Evolutionary conservation across 2,329 filamentous ascomycete genomes (phyloP).

Genomic region (Chalaropsis ovoidea): DNA sequence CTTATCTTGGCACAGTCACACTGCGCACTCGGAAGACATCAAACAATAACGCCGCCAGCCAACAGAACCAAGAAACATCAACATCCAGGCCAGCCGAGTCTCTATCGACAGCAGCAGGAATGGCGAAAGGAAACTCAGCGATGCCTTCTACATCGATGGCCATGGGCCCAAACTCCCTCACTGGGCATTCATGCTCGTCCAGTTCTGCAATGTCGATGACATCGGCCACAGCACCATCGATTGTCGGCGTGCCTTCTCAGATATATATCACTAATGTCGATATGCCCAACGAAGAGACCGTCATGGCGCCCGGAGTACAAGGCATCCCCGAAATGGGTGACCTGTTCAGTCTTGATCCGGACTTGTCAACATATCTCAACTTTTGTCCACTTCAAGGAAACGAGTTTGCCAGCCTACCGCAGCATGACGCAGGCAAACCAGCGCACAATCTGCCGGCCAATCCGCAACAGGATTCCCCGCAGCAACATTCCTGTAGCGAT

Average conservation of each 20-base stretch:
- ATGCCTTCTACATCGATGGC: not conserved
- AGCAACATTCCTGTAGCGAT: not conserved
- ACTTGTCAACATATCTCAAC: constrained; percentile 5
- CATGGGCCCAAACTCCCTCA: not conserved
- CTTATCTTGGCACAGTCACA: constrained; percentile 40
- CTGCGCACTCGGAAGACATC: constrained; percentile 31
- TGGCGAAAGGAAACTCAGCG: not conserved
- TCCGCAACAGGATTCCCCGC: not conserved
- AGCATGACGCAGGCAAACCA: not conserved
- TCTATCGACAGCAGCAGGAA: not conserved
- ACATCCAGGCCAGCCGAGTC: not conserved
- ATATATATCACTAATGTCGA: not conserved
- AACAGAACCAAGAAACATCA: not conserved
- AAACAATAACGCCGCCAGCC: not conserved
- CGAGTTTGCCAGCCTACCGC: not conserved
- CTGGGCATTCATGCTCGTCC: not conserved
- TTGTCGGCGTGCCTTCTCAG: not conserved
- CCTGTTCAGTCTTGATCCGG: not conserved
- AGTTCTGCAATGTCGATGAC: not conserved
- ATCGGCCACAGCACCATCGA: not conserved
- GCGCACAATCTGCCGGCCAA: not conserved
- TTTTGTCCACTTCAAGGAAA: not conserved
- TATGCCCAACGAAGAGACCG: not conserved
- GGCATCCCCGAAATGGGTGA: not conserved
- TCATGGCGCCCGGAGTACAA: not conserved